These are phyloP conservation scores for Neltuma alba DNA, from an alignment of 306 rosid species.

Conservation along the genomic window DNA sequence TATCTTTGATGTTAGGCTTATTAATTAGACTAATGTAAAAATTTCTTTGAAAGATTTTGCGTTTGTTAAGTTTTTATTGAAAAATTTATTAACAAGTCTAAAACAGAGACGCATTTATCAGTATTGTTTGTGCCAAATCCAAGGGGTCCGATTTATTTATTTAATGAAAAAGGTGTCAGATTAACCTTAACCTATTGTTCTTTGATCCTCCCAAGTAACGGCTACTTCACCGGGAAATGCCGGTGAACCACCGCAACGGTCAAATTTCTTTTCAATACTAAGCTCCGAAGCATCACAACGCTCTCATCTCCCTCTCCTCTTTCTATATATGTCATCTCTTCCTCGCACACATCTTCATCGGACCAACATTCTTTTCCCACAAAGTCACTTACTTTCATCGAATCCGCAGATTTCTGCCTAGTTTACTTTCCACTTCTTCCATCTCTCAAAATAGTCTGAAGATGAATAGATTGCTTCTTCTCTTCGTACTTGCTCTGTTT, in stretches of 20 bases:
- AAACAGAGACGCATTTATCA: background rate
- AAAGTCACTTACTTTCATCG: background rate
- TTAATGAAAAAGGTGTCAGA: background rate
- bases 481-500: slow-evolving; percentile 38
- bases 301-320: slow-evolving; percentile 21
- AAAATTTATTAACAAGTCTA: background rate
- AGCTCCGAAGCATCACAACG: background rate
- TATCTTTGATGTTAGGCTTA: no score
- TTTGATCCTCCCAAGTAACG: slow-evolving; percentile 49
- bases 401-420: background rate
- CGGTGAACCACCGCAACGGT: slow-evolving; percentile 68
- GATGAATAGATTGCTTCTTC: slow-evolving; percentile 42
- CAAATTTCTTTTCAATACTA: slow-evolving; percentile 29
- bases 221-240: slow-evolving; percentile 55
- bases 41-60: no score
- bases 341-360: background rate
- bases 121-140: background rate
- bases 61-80: background rate
- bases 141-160: background rate
- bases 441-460: slow-evolving; percentile 3
- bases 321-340: slow-evolving; percentile 27
- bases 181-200: background rate
- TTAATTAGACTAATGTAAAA: no score
- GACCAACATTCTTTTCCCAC: background rate
- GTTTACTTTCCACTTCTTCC: background rate